phyloP scores from a whole-genome alignment of 306 rosid genomes.

The Mimosa bimucronata region DNA sequence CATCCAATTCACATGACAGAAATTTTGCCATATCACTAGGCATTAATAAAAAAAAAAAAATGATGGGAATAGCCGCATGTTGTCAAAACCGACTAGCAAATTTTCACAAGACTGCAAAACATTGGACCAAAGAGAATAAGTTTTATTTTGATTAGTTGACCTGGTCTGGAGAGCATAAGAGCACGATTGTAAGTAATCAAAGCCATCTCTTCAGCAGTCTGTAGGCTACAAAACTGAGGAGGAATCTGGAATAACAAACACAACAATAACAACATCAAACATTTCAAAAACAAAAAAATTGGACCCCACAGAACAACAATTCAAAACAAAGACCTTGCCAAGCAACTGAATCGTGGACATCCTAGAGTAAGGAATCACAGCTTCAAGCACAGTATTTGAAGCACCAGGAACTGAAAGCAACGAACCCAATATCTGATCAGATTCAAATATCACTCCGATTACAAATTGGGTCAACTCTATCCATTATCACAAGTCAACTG shows the following conservation, averaged over 20 bases:
- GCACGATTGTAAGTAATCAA: constrained; percentile 91
- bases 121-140: not conserved
- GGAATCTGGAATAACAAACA: constrained; percentile 64
- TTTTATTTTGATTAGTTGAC: constrained; percentile 39
- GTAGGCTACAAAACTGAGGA: constrained; percentile 61
- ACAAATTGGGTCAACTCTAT: not conserved
- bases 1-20: constrained; percentile 21
- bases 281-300: not conserved
- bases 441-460: not conserved
- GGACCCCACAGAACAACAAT: not conserved
- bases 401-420: constrained; percentile 85
- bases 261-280: not conserved
- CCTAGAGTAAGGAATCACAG: constrained; percentile 77
- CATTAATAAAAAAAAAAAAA: not conserved
- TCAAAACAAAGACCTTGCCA: constrained; percentile 56
- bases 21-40: not conserved
- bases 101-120: not conserved
- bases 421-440: constrained; percentile 60
- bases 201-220: constrained; percentile 83
- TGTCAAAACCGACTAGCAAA: not conserved
- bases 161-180: constrained; percentile 83
- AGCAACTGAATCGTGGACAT: constrained; percentile 75
- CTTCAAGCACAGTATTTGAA: constrained; percentile 80
- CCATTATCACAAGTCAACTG: not conserved
- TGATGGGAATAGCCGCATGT: not conserved